phyloP scores from a whole-genome alignment of 768 basidiomycete genomes.

The Russula vinacea region DNA sequence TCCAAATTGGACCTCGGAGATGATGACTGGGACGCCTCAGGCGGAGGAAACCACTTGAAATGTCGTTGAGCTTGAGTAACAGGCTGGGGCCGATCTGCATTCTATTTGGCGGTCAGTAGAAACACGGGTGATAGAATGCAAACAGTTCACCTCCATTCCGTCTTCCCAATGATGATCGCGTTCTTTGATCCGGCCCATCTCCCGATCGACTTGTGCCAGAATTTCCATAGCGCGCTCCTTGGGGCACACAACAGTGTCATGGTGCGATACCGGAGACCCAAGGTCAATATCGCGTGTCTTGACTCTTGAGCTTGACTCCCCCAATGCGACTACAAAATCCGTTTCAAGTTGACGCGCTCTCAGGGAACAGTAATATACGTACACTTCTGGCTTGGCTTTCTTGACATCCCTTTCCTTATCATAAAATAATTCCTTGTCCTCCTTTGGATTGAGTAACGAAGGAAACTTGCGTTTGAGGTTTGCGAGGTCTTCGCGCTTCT shows the following conservation, averaged over 20 bases:
- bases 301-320: constrained; percentile 55
- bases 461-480: constrained; percentile 80
- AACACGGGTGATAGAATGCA: not conserved
- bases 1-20: constrained; percentile 33
- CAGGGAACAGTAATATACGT: constrained; percentile 28
- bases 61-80: constrained; percentile 57
- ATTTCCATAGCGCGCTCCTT: constrained; percentile 63
- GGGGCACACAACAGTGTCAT: constrained; percentile 55
- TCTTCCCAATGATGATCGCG: constrained; percentile 85
- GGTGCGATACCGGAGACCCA: constrained; percentile 42
- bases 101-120: constrained; percentile 40
- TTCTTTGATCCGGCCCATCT: constrained; percentile 58
- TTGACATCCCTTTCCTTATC: constrained; percentile 69
- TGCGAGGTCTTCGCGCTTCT: constrained; percentile 66
- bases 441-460: constrained; percentile 54
- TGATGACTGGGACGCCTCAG: constrained; percentile 37
- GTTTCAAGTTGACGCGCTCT: not conserved
- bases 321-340: constrained; percentile 39
- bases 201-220: constrained; percentile 58
- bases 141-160: constrained; percentile 62
- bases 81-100: constrained; percentile 65
- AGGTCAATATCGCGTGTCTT: constrained; percentile 44
- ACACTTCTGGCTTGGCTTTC: constrained; percentile 46
- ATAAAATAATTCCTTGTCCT: constrained; percentile 61
- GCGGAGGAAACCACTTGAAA: constrained; percentile 60